A percentile compares a stretch with the other conserved stretches of the same genome.
phyloP scores from a whole-genome alignment of 257 asterid species.

The Datura wrightii region DNA sequence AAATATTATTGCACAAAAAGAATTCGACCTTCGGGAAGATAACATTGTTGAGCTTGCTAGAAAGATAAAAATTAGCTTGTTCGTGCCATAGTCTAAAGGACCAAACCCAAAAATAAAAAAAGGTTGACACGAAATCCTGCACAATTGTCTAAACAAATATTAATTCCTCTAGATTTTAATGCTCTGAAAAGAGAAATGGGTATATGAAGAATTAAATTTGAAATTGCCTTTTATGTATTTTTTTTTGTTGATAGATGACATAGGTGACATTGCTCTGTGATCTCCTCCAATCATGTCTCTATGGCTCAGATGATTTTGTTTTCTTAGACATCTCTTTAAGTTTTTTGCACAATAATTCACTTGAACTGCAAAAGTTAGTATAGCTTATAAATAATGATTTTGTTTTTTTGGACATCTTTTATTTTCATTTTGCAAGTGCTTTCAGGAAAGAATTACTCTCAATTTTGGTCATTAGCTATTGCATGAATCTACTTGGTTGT shows the following conservation, averaged over 20 bases:
- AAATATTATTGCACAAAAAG: too few relatives aligned
- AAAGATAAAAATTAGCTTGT: neutral
- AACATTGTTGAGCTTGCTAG: neutral
- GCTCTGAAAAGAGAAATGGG: neutral
- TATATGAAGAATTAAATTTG: too few relatives aligned
- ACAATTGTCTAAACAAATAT: neutral
- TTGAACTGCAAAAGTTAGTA: too few relatives aligned
- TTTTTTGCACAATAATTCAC: neutral
- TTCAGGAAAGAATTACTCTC: too few relatives aligned
- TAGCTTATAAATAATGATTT: too few relatives aligned
- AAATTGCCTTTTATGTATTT: too few relatives aligned
- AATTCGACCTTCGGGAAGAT: too few relatives aligned
- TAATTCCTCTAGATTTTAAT: too few relatives aligned
- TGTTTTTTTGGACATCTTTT: too few relatives aligned
- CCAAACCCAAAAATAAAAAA: neutral
- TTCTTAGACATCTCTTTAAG: neutral
- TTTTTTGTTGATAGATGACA: neutral
- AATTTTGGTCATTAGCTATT: too few relatives aligned
- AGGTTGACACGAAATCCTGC: neutral
- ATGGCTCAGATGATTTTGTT: neutral
- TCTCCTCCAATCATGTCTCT: neutral
- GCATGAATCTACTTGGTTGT: too few relatives aligned
- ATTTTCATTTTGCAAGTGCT: too few relatives aligned
- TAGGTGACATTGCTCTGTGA: neutral
- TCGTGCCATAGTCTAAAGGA: neutral